Evolutionary conservation across 2,329 filamentous ascomycete species (phyloP).

Genomic region (Cryphonectria parasitica): DNA sequence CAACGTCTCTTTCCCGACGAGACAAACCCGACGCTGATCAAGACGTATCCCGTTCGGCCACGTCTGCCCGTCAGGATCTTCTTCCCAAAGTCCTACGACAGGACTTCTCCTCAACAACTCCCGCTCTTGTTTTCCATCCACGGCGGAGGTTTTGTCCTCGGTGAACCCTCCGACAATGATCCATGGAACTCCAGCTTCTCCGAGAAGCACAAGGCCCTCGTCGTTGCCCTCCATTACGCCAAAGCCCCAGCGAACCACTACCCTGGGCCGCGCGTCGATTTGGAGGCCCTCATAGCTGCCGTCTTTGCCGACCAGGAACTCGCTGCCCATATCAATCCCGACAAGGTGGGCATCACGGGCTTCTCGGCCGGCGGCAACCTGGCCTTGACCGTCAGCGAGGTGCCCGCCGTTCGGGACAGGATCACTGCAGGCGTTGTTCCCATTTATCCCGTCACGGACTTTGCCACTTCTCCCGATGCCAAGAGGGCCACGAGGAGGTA

Average conservation of each 20-base stretch:
- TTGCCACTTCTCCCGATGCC: conserved; percentile 36
- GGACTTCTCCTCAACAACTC: conserved; percentile 33
- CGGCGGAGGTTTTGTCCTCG: conserved; percentile 54
- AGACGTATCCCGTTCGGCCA: conserved; percentile 20
- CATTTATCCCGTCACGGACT: conserved; percentile 51
- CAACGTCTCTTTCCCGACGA: conserved; percentile 12
- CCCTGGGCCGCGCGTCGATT: conserved; percentile 49
- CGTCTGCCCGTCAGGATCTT: conserved; percentile 40
- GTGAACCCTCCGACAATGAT: conserved; percentile 49
- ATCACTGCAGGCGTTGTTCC: conserved; percentile 43
- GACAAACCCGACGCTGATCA: conserved; percentile 19
- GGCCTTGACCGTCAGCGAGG: conserved; percentile 45
- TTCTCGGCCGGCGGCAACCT: conserved; percentile 59
- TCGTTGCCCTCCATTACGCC: conserved; percentile 55
- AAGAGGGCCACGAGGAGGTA: conserved; percentile 42
- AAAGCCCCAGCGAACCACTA: conserved; percentile 50
- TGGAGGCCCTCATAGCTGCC: conserved; percentile 47
- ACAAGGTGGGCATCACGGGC: conserved; percentile 48
- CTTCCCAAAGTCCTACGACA: conserved; percentile 42
- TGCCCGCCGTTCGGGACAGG: conserved; percentile 41
- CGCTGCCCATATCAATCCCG: conserved; percentile 45
- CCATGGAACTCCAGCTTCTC: conserved; percentile 50
- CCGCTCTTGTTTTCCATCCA: conserved; percentile 55
- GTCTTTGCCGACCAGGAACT: conserved; percentile 48
- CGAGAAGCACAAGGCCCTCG: conserved; percentile 44